Evolutionary conservation across 2,329 filamentous ascomycete species (phyloP), one percentile per base, ranked within the genome.

Genomic region (Alternaria gaisen): DNA sequence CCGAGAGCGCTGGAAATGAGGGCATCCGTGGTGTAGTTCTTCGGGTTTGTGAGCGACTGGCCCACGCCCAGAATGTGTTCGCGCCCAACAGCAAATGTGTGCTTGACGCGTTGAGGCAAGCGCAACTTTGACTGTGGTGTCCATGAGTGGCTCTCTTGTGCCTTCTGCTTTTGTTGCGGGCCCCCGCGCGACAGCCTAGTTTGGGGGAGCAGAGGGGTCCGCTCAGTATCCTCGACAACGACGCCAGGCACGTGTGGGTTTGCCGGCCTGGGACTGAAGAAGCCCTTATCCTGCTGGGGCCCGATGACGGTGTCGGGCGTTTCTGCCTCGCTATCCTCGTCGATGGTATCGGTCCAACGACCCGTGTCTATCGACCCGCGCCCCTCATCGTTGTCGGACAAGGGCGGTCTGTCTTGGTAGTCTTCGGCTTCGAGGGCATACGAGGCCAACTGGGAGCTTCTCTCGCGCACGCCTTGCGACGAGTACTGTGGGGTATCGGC

Each of bases 401-500:
- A 57, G 10, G 63, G 66, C 26, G 63, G 65, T 5, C 68, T 68
- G 63, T 68, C 67, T 53, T 74, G 73, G 65, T 76, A 78, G 34
- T 71, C 59, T 41, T 75, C 75, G 41, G 77, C 67, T 43, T 73
- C 77, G 72, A 97, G 85, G 51, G 92, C 89, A 75, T 94, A 93
- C 18, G 88, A 92, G 43, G 93, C 93, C 58, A 97, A 84, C 79
- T 97, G 92, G 53, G 93, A 92, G 3, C 93, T 96, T 74, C 95
- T 90, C 79, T 95, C 90, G 65, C 93, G 90, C 41, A 97, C 90
- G 66, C 89, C 91, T 60, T 89, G 88, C 34, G 85, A 85, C 40
- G 92, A 91, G 77, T 92, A 91, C 69, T 92, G 87, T 18, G 88
- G 86, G 69, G 87, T 90, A 74, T 94, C 91, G 24, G 24, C 24